phyloP scores from a whole-genome alignment of 2,329 filamentous ascomycete species.

The Aspergillus japonicus region DNA sequence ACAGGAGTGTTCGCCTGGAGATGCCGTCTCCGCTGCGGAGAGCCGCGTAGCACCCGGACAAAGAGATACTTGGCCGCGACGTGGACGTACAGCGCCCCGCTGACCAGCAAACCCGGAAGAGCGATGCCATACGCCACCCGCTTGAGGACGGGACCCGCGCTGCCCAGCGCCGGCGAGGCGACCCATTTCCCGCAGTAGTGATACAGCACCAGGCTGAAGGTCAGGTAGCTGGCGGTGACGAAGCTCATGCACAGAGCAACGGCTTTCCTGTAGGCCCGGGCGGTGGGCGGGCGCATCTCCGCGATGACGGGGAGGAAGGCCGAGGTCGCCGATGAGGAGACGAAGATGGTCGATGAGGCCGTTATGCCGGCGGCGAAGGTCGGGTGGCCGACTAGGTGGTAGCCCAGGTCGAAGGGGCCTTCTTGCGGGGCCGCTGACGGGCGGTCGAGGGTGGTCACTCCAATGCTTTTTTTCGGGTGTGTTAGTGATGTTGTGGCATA shows the following conservation, averaged over 20 bases:
- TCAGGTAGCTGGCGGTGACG: slow-evolving; percentile 57
- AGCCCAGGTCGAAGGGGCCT: slow-evolving; percentile 61
- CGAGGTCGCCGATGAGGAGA: slow-evolving; percentile 58
- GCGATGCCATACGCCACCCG: slow-evolving; percentile 62
- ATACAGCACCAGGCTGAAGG: slow-evolving; percentile 61
- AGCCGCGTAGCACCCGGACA: slow-evolving; percentile 54
- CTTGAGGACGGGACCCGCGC: slow-evolving; percentile 59
- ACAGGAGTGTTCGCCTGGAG: slow-evolving; percentile 52
- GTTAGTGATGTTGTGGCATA: not conserved
- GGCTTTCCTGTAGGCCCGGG: slow-evolving; percentile 61
- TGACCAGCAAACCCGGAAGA: slow-evolving; percentile 55
- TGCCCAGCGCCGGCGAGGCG: slow-evolving; percentile 61
- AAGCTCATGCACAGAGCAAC: slow-evolving; percentile 60
- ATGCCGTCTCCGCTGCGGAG: slow-evolving; percentile 35
- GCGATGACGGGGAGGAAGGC: slow-evolving; percentile 65
- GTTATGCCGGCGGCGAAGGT: slow-evolving; percentile 60
- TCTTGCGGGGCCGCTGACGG: slow-evolving; percentile 61
- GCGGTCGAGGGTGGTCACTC: slow-evolving; percentile 56
- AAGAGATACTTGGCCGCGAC: slow-evolving; percentile 56
- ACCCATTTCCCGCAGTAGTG: slow-evolving; percentile 63
- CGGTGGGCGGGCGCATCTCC: slow-evolving; percentile 61
- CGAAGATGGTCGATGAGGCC: slow-evolving; percentile 59
- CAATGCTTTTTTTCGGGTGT: slow-evolving; percentile 36
- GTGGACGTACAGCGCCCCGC: slow-evolving; percentile 47
- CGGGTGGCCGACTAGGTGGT: slow-evolving; percentile 55